Percentiles rank a stretch among this genome's conserved stretches.
Evolutionary conservation across 1,284 basidiomycete species (phyloP).

Genomic region (Sanghuangporus sanghuang): DNA sequence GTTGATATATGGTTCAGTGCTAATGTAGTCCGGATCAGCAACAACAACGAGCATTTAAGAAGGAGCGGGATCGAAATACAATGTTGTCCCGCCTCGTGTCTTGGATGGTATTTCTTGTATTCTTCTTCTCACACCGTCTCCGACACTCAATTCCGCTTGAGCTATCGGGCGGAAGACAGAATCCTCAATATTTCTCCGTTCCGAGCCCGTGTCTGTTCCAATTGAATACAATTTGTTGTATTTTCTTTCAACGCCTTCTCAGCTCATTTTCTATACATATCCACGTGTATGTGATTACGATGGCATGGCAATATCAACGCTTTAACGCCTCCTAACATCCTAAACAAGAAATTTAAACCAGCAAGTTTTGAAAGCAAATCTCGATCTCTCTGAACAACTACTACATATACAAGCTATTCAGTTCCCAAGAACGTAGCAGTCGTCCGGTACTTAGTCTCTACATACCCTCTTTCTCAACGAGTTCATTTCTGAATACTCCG

Average conservation of each 20-base stretch:
- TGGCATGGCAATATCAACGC: too few species aligned
- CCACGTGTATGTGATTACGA: too few species aligned
- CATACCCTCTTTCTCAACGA: background rate
- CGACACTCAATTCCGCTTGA: too few species aligned
- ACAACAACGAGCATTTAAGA: background rate
- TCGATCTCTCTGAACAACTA: background rate
- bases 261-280: too few species aligned
- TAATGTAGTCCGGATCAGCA: background rate
- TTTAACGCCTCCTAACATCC: too few species aligned
- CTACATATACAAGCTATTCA: too few species aligned
- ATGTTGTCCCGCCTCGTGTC: background rate
- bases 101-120: background rate
- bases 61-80: background rate
- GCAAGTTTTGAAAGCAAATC: background rate
- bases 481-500: background rate
- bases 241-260: too few species aligned
- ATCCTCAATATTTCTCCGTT: too few species aligned
- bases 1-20: background rate
- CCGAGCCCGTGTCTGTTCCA: too few species aligned
- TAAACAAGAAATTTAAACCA: background rate
- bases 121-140: background rate
- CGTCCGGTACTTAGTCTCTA: background rate
- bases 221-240: too few species aligned
- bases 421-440: too few species aligned
- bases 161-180: too few species aligned